Base-by-base conservation (phyloP, 805 yeast genomes). In the Spathaspora sp. region DNA sequence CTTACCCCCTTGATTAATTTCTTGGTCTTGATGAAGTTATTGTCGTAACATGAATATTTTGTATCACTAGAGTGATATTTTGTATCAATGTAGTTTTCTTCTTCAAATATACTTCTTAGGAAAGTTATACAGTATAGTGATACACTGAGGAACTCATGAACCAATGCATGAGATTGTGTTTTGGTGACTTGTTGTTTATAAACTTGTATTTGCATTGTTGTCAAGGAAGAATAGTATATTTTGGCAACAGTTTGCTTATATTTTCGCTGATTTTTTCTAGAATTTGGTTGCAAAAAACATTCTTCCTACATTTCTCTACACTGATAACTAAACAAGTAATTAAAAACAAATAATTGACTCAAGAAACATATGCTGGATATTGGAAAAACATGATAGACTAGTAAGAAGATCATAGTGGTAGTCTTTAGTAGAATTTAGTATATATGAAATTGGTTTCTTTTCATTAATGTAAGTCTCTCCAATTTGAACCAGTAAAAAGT, bases 121-220 rank as follows among this genome's bases (percentile, higher is more conserved):
- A 74, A 83, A 1, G 84, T 76, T 26, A 83, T 66, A 57, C 86
- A 81, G 1, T 86, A 83, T 56, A 83, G 69, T 0, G 85, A 73
- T 73, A 80, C 79, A 0, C 73, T 63, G 16, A 82, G 55, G 64
- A 81, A 69, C 1, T 82, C 72, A 49, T 79, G 75, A 6, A 81
- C 67, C 49, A 79, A 61, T 11, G 28, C 16, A 17, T 35, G 47
- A 1, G 58, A 57, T 29, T 55, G 48, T 5, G 12, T 7, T 11
- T 11, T 31, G 9, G 50, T 47, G 12, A 47, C 42, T 32, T 31
- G 17, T 44, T 35, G 49, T 29, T 43, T 23, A 11, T 8, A 31
- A 2, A 23, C 6, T 23, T 44, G 48, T 9, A 42, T 35, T 32
- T 46, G 32, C 23, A 20, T 20, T 50, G 46, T 49, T 46, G 18